Conservation (phyloP, 1,139 yeast species). For the Blastobotrys proliferans region DNA sequence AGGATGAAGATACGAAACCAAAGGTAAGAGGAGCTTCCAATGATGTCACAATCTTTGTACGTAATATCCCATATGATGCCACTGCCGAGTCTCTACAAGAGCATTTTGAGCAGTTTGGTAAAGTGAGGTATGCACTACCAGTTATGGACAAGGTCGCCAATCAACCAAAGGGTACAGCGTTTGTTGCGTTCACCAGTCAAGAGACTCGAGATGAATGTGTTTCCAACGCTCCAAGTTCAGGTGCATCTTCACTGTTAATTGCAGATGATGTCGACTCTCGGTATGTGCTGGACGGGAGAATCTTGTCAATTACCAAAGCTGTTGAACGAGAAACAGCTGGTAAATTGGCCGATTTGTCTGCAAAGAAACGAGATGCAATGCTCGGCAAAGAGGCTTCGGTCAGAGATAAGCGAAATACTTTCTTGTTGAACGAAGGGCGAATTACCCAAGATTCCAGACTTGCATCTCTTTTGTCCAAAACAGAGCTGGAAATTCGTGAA, state of each 20-base stretch:
- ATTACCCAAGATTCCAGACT: conserved; percentile 76
- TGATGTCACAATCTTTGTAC: conserved; percentile 56
- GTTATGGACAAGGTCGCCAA: conserved; percentile 85
- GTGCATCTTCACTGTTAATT: conserved; percentile 69
- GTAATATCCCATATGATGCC: conserved; percentile 94
- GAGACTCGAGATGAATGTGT: conserved; percentile 67
- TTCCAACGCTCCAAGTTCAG: conserved; percentile 68
- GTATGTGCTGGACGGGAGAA: conserved; percentile 90
- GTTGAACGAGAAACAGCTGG: conserved; percentile 87
- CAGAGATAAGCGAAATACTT: conserved; percentile 79
- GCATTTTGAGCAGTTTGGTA: conserved; percentile 81
- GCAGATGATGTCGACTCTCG: conserved; percentile 89
- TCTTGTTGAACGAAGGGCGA: conserved; percentile 89
- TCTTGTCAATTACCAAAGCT: conserved; percentile 75
- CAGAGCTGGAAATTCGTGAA: conserved; percentile 85
- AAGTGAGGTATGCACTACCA: conserved; percentile 88
- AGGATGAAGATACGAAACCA: conserved; percentile 37
- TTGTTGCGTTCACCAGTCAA: conserved; percentile 72
- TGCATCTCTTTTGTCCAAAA: conserved; percentile 60
- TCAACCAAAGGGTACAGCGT: conserved; percentile 89
- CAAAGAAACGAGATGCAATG: conserved; percentile 65
- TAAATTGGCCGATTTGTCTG: conserved; percentile 66
- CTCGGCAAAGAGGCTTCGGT: conserved; percentile 66
- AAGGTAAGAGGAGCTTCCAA: conserved; percentile 31
- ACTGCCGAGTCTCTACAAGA: conserved; percentile 70